These are phyloP conservation scores for Coemansia interrupta DNA, from an alignment of 192 early-diverging fungal genomes.

Conservation along the genomic window DNA sequence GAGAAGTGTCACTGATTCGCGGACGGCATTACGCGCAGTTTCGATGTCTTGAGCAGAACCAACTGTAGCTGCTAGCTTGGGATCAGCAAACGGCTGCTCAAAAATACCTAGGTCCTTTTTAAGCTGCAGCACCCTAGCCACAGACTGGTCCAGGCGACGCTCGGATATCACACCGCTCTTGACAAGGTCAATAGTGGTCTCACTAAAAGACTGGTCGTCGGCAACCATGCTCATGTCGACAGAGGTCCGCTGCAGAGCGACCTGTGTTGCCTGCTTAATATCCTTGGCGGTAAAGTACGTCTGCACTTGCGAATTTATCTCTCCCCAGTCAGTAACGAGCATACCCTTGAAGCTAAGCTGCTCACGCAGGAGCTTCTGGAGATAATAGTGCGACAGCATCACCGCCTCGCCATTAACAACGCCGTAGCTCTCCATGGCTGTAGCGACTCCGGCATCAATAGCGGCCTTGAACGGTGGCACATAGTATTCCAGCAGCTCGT, in stretches of 20 bases:
- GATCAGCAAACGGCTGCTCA: constrained; percentile 40
- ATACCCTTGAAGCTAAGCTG: constrained; percentile 55
- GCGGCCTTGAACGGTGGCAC: constrained; percentile 61
- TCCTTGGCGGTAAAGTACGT: constrained; percentile 47
- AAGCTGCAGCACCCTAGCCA: constrained; percentile 58
- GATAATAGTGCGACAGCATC: constrained; percentile 55
- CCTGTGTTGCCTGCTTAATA: constrained; percentile 43
- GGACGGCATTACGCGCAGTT: constrained; percentile 47
- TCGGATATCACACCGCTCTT: constrained; percentile 28
- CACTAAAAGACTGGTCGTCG: constrained; percentile 55
- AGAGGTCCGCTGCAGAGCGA: constrained; percentile 49
- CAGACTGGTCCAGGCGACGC: constrained; percentile 52
- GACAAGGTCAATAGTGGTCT: constrained; percentile 40
- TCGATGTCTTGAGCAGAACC: constrained; percentile 51
- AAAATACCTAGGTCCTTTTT: constrained; percentile 67
- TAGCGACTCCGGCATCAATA: constrained; percentile 57
- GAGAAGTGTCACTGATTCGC: constrained; percentile 59
- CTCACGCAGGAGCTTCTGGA: constrained; percentile 53
- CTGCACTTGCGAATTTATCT: constrained; percentile 54
- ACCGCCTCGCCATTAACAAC: constrained; percentile 62
- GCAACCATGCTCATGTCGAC: constrained; percentile 66
- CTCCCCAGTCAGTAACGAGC: constrained; percentile 62
- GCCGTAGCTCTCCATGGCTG: constrained; percentile 64
- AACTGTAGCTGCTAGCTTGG: constrained; percentile 19
- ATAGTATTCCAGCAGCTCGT: constrained; percentile 60